These are phyloP conservation scores for Tolypocladium capitatum DNA, from an alignment of 2,329 filamentous ascomycete genomes.

Conservation along the genomic window DNA sequence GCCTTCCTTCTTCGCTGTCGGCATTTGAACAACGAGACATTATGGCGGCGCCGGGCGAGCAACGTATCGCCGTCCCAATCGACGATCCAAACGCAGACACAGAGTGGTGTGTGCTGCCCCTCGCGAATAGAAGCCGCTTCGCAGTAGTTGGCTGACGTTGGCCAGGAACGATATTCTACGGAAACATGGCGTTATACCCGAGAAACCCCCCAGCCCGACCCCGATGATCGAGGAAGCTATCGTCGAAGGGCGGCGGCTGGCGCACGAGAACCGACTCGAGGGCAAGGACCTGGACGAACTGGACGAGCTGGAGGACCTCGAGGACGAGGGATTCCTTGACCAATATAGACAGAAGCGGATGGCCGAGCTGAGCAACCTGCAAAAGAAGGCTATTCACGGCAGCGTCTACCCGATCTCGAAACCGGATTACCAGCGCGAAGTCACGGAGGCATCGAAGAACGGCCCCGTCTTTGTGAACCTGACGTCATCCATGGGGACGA, in stretches of 20 bases:
- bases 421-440: conserved; percentile 79
- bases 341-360: conserved; percentile 80
- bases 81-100: conserved; percentile 95
- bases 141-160: conserved; percentile 10
- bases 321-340: conserved; percentile 86
- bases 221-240: conserved; percentile 94
- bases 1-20: background rate
- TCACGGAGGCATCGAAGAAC: conserved; percentile 76
- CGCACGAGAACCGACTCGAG: conserved; percentile 84
- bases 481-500: conserved; percentile 63
- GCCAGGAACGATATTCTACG: conserved; percentile 93
- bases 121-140: conserved; percentile 9
- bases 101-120: conserved; percentile 57
- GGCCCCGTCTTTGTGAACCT: conserved; percentile 64
- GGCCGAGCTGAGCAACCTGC: conserved; percentile 63
- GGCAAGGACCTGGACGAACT: conserved; percentile 92
- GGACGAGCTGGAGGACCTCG: conserved; percentile 84
- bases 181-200: conserved; percentile 93
- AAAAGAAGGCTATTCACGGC: conserved; percentile 69
- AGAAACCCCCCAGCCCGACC: conserved; percentile 90
- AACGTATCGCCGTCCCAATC: conserved; percentile 67
- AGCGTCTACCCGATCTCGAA: conserved; percentile 90
- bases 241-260: conserved; percentile 65
- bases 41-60: conserved; percentile 51
- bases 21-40: conserved; percentile 2